A percentile compares a stretch with the other conserved stretches of the same genome.
Evolutionary conservation across 345 rosid genomes (phyloP).

Genomic region (Salix udensis): DNA sequence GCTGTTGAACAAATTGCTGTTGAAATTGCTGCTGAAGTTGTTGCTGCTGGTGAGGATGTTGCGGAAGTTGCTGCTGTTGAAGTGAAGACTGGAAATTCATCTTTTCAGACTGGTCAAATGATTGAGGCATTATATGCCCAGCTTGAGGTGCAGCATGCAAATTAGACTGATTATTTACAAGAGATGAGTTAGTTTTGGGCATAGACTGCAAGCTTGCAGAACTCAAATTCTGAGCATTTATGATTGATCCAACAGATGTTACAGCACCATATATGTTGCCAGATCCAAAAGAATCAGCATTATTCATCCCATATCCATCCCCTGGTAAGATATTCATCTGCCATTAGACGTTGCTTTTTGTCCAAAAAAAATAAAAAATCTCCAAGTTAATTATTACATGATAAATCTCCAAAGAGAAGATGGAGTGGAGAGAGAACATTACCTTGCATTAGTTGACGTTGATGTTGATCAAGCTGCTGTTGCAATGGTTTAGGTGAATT

Average conservation of each 20-base stretch:
- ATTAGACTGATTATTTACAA: conserved; percentile 49
- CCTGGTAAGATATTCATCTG: conserved; percentile 41
- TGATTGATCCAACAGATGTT: conserved; percentile 47
- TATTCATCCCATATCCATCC: conserved; percentile 60
- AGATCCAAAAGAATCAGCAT: conserved; percentile 53
- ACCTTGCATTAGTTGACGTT: conserved; percentile 61
- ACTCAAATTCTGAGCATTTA: conserved; percentile 31
- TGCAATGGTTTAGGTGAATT: conserved; percentile 57
- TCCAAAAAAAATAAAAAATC: conserved; percentile 1
- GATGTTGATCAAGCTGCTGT: conserved; percentile 67
- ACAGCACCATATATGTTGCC: conserved; percentile 56
- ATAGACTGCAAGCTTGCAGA: conserved; percentile 29
- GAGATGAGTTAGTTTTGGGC: conserved; percentile 47
- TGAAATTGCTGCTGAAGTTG: conserved; percentile 63
- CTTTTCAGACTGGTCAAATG: conserved; percentile 52
- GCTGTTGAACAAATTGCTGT: conserved; percentile 56
- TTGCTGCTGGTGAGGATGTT: conserved; percentile 61
- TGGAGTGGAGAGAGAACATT: conserved; percentile 4
- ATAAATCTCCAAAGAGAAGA: not conserved
- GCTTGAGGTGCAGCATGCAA: conserved; percentile 46
- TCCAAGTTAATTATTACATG: not conserved
- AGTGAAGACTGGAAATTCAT: conserved; percentile 43
- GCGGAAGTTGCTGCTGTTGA: conserved; percentile 39
- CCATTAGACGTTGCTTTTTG: conserved; percentile 10
- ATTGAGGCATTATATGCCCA: conserved; percentile 37